Percentiles rank a stretch among this genome's conserved stretches.
These are phyloP conservation scores for Saccharomyces pastorianus DNA, from an alignment of 1,139 yeast species.

Conservation along the genomic window DNA sequence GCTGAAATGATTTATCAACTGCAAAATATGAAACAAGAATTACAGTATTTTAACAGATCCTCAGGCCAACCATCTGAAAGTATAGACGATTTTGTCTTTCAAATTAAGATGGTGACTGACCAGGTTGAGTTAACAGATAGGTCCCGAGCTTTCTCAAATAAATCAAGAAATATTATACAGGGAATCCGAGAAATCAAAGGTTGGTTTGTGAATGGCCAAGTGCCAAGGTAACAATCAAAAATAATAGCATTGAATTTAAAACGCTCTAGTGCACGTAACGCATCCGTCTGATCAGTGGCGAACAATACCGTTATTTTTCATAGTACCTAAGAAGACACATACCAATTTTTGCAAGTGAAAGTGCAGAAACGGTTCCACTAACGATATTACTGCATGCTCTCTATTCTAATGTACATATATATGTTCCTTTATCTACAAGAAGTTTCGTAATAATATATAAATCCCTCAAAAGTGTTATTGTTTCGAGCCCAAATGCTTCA, in stretches of 20 bases:
- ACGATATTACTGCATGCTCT: background rate
- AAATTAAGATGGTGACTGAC: conserved; percentile 17
- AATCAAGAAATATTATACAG: conserved; percentile 9
- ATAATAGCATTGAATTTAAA: background rate
- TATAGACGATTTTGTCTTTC: conserved; percentile 17
- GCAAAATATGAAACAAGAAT: conserved; percentile 8
- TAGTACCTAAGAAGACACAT: background rate
- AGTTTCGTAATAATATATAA: background rate
- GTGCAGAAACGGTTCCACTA: background rate
- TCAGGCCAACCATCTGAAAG: conserved; percentile 7
- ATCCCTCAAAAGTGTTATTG: background rate
- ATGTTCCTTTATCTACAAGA: background rate
- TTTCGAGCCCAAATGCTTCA: background rate
- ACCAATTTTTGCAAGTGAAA: background rate
- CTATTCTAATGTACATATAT: background rate
- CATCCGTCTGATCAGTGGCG: background rate
- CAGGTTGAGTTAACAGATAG: conserved; percentile 9
- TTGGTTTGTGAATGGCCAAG: conserved; percentile 27
- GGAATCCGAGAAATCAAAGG: conserved; percentile 28
- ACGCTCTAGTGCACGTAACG: background rate
- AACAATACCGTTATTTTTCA: background rate
- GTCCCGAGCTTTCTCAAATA: conserved; percentile 4
- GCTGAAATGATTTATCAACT: conserved; percentile 24
- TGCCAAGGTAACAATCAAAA: conserved; percentile 9
- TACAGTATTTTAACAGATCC: conserved; percentile 12